These are phyloP conservation scores for Cucurbitaria berberidis DNA, from an alignment of 2,329 filamentous ascomycete species.

Conservation along the genomic window DNA sequence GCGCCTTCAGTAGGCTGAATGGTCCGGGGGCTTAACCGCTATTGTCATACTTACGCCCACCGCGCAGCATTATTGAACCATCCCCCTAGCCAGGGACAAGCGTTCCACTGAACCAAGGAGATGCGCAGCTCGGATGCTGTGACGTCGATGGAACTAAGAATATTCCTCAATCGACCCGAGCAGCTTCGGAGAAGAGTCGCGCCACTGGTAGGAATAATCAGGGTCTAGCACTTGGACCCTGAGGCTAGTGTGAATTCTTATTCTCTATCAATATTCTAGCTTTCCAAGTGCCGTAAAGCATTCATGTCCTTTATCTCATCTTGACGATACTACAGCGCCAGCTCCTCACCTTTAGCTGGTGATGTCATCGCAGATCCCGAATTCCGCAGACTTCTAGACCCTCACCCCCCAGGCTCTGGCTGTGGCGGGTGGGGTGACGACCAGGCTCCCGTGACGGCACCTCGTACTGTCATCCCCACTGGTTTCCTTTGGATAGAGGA, in stretches of 20 bases:
- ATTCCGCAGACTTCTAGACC: conserved; percentile 1
- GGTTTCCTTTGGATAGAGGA: not conserved
- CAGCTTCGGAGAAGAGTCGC: conserved; percentile 5
- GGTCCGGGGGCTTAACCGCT: not conserved
- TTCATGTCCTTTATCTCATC: not conserved
- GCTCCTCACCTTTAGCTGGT: not conserved
- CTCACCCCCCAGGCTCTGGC: not conserved
- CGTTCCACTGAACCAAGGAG: not conserved
- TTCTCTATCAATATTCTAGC: not conserved
- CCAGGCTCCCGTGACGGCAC: not conserved
- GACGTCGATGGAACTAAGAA: not conserved
- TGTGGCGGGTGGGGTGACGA: not conserved
- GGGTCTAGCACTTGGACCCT: not conserved
- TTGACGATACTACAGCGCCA: not conserved
- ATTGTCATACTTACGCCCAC: conserved; percentile 3
- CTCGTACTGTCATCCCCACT: not conserved
- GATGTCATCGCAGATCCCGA: conserved; percentile 5
- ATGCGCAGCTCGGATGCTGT: not conserved
- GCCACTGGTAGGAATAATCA: not conserved
- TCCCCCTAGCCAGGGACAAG: not conserved
- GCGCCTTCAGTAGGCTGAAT: not conserved
- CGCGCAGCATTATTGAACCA: conserved; percentile 2
- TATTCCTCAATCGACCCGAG: conserved; percentile 10
- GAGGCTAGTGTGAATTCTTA: not conserved
- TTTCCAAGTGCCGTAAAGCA: not conserved